Percentiles rank a stretch among this genome's conserved stretches.
Evolutionary conservation across 768 basidiomycete genomes (phyloP).

Genomic region (Termitomyces sp.): DNA sequence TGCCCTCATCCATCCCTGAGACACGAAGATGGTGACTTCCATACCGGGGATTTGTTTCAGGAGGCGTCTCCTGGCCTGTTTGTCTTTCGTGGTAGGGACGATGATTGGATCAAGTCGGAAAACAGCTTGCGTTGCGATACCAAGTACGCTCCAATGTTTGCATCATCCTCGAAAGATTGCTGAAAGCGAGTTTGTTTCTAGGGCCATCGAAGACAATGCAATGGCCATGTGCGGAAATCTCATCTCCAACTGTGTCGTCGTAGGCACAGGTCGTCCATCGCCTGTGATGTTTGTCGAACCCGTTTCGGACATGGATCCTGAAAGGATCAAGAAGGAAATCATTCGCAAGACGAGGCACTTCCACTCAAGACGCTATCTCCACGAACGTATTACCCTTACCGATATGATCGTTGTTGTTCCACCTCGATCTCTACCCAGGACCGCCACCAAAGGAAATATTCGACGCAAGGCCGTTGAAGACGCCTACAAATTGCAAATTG

Average conservation of each 20-base stretch:
- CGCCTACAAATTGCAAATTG: slow-evolving; percentile 48
- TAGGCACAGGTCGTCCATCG: slow-evolving; percentile 70
- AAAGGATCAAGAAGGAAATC: slow-evolving; percentile 63
- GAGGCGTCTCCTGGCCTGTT: slow-evolving; percentile 45
- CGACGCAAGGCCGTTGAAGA: slow-evolving; percentile 74
- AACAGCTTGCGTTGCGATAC: slow-evolving; percentile 65
- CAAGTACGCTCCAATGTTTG: slow-evolving; percentile 32
- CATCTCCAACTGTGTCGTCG: slow-evolving; percentile 71
- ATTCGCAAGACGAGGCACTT: slow-evolving; percentile 68
- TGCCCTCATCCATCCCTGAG: slow-evolving; percentile 52
- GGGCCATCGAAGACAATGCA: slow-evolving; percentile 74
- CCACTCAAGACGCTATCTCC: slow-evolving; percentile 69
- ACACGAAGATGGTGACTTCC: slow-evolving; percentile 53
- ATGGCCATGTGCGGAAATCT: slow-evolving; percentile 58
- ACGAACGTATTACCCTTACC: slow-evolving; percentile 65
- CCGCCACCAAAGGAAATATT: slow-evolving; percentile 79
- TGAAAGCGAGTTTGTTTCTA: slow-evolving; percentile 16
- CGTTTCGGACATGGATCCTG: slow-evolving; percentile 41
- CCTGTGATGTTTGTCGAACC: slow-evolving; percentile 76
- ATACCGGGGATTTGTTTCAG: slow-evolving; percentile 65
- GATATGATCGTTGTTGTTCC: slow-evolving; percentile 67
- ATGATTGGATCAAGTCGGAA: slow-evolving; percentile 73
- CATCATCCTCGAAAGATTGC: background rate
- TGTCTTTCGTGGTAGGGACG: slow-evolving; percentile 53
- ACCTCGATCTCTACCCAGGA: slow-evolving; percentile 63